Evolutionary conservation across 441 rosid genomes (phyloP).

Genomic region (Macaranga tanarius): DNA sequence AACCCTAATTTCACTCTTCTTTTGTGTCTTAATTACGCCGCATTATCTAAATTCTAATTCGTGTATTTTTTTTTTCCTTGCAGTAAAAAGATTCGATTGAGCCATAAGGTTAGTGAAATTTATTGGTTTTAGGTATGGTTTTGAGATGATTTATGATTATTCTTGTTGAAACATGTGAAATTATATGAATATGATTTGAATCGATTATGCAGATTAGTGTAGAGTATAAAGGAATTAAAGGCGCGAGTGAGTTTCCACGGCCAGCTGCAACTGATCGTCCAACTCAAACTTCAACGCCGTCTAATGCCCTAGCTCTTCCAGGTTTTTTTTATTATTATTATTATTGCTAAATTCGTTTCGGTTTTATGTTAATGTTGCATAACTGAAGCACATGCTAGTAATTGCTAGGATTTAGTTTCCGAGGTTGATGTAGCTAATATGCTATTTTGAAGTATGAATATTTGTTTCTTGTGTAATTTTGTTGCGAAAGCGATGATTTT

Average conservation of each 20-base stretch:
- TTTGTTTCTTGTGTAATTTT: not conserved
- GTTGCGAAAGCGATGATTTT: not conserved
- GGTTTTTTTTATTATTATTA: constrained; percentile 36
- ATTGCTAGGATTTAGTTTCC: not conserved
- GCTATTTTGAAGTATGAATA: not conserved
- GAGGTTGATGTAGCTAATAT: not conserved
- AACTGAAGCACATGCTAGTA: not conserved
- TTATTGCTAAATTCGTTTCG: not conserved
- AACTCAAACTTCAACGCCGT: constrained; percentile 43
- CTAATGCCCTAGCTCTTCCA: constrained; percentile 69
- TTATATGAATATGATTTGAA: not conserved
- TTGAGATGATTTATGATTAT: not conserved
- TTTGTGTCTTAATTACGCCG: not conserved
- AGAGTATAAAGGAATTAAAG: constrained; percentile 59
- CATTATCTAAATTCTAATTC: not conserved
- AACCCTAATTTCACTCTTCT: constrained; percentile 8
- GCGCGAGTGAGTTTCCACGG: constrained; percentile 40
- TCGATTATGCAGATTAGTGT: constrained; percentile 48
- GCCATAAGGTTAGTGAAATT: constrained; percentile 68
- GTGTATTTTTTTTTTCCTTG: constrained; percentile 5
- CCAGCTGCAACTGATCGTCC: constrained; percentile 33
- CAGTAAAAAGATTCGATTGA: constrained; percentile 82
- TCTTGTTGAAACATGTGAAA: not conserved
- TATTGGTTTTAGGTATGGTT: constrained; percentile 13
- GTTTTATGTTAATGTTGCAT: not conserved